Evolutionary conservation across 371 early-diverging fungal genomes (phyloP), one percentile per base, ranked within the genome.

Genomic region (Thermomucor indicae-seudaticae): DNA sequence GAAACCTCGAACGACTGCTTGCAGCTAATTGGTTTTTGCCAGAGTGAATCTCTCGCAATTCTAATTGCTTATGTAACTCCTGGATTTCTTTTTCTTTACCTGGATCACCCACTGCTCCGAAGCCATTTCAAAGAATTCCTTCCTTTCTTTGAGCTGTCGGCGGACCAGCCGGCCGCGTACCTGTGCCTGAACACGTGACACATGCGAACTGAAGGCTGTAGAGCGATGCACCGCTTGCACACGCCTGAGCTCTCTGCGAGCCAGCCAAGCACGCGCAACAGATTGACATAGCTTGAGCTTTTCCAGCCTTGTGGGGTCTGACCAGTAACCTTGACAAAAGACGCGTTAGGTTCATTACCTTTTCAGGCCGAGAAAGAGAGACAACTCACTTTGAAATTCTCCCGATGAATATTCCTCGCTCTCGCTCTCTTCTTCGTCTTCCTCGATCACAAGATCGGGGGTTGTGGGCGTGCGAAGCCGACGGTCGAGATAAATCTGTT

Each of bases 1-100:
- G 22, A 65, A 72, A 0, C 91, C 92, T 23, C 90, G 80, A 39
- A 65, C 53, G 27, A 64, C 65, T 0, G 89, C 80, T 83, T 97
- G 96, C 4, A 95, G 58, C 77, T 86, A 40, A 7, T 22, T 5
- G 6, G 4, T 3, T 16, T 22, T 16, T n/a, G n/a, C n/a, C n/a
- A n/a, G n/a, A n/a, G n/a, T n/a, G n/a, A n/a, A n/a, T n/a, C n/a
- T n/a, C n/a, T n/a, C n/a, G n/a, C n/a, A n/a, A n/a, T n/a, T n/a
- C n/a, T n/a, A n/a, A n/a, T n/a, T n/a, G n/a, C n/a, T n/a, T n/a
- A n/a, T n/a, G n/a, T n/a, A n/a, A n/a, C n/a, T n/a, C n/a, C n/a
- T n/a, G n/a, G n/a, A n/a, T n/a, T n/a, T n/a, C n/a, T n/a, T n/a
- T n/a, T 12, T 49, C 11, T 23, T 28, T 57, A 70, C 66, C 46